These are phyloP conservation scores for Mariannaea sp. DNA, from an alignment of 2,329 filamentous ascomycete genomes.

Conservation along the genomic window DNA sequence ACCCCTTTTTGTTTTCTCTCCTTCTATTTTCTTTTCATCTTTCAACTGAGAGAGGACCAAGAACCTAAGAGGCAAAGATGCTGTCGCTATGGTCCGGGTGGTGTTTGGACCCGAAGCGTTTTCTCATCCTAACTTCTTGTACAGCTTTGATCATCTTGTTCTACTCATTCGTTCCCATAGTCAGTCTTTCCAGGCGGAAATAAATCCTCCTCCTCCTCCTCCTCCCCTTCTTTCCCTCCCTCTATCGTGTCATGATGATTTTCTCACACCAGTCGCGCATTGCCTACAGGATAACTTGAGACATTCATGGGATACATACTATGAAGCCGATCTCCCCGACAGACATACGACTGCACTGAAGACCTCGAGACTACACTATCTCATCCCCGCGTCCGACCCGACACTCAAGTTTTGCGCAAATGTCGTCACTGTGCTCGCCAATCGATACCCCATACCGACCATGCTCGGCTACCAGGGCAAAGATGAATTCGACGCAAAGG, in stretches of 20 bases:
- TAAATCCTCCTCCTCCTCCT: not conserved
- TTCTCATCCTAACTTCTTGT: not conserved
- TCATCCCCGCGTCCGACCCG: conserved; percentile 25
- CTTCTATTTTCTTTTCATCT: not conserved
- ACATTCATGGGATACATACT: not conserved
- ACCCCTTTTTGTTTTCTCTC: not conserved
- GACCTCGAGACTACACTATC: conserved; percentile 27
- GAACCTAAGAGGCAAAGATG: not conserved
- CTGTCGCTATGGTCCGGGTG: not conserved
- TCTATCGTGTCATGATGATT: too few relatives aligned
- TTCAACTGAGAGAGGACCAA: not conserved
- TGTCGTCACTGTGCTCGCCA: conserved; percentile 27
- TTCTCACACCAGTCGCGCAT: not conserved
- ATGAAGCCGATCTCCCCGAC: not conserved
- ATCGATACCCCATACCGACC: conserved; percentile 30
- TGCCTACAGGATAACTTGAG: not conserved
- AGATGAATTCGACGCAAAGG: conserved; percentile 21
- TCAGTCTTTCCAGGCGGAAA: not conserved
- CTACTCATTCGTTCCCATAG: not conserved
- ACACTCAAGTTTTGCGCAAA: conserved; percentile 26
- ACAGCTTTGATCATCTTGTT: not conserved
- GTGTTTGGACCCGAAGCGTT: not conserved
- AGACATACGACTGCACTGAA: not conserved
- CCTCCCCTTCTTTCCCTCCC: too few relatives aligned
- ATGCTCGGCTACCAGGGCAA: conserved; percentile 31